Evolutionary conservation across 805 yeast species (phyloP).

Genomic region (Candida insectalens): DNA sequence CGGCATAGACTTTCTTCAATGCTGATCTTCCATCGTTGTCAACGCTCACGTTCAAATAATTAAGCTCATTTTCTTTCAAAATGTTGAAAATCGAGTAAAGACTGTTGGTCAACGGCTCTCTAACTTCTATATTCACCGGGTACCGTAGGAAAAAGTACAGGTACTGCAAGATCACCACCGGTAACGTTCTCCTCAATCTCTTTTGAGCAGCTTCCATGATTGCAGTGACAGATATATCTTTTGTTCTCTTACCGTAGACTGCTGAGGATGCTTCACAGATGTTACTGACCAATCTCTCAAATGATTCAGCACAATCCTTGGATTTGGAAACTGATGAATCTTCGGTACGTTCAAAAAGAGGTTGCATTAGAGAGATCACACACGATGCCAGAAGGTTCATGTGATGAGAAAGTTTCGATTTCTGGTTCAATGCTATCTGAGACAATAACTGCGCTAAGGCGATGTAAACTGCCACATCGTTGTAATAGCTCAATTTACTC

Average conservation of each 20-base stretch:
- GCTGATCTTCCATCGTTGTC: slow-evolving; percentile 63
- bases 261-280: slow-evolving; percentile 59
- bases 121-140: slow-evolving; percentile 36
- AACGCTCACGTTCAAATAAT: slow-evolving; percentile 48
- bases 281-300: slow-evolving; percentile 51
- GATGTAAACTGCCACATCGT: slow-evolving; percentile 17
- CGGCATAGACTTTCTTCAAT: slow-evolving; percentile 57
- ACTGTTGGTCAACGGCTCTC: slow-evolving; percentile 42
- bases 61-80: slow-evolving; percentile 57
- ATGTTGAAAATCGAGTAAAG: slow-evolving; percentile 60
- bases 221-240: slow-evolving; percentile 34
- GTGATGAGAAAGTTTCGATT: slow-evolving; percentile 62
- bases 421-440: slow-evolving; percentile 52
- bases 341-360: slow-evolving; percentile 24
- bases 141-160: slow-evolving; percentile 40
- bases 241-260: slow-evolving; percentile 7
- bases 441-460: slow-evolving; percentile 43
- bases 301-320: slow-evolving; percentile 34
- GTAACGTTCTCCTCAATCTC: slow-evolving; percentile 54
- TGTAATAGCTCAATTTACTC: no score
- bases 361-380: slow-evolving; percentile 40
- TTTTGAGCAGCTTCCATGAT: slow-evolving; percentile 45
- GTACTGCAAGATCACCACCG: slow-evolving; percentile 50
- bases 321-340: slow-evolving; percentile 8
- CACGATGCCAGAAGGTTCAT: slow-evolving; percentile 53